phyloP scores from a whole-genome alignment of 495 filamentous ascomycete species.

The Aspergillus bridgeri region DNA sequence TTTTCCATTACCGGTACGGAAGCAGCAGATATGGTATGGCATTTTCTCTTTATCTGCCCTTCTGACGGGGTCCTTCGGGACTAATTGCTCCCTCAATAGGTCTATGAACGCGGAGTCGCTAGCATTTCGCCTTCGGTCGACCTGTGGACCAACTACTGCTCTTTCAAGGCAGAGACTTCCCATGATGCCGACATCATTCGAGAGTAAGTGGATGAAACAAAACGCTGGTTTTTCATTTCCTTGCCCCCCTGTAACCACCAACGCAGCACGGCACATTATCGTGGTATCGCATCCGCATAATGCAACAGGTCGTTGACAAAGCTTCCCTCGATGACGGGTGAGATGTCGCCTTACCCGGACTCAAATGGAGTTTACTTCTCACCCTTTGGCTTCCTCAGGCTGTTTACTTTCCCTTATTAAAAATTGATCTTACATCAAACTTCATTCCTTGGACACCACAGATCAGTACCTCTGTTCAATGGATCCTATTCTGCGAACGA shows the following conservation, averaged over 20 bases:
- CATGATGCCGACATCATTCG: constrained; percentile 92
- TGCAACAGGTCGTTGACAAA: constrained; percentile 27
- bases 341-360: constrained; percentile 47
- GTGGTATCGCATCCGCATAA: constrained; percentile 31
- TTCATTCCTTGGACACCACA: constrained; percentile 30
- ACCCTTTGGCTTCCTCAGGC: constrained; percentile 54
- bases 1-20: constrained; percentile 96
- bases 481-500: constrained; percentile 33
- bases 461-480: constrained; percentile 29
- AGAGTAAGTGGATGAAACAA: constrained; percentile 85
- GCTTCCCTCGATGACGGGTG: constrained; percentile 49
- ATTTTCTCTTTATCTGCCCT: not conserved
- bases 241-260: constrained; percentile 35
- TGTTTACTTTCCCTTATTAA: constrained; percentile 39
- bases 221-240: constrained; percentile 62
- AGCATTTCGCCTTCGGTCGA: constrained; percentile 92
- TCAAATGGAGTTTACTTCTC: constrained; percentile 50
- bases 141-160: constrained; percentile 94
- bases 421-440: constrained; percentile 23
- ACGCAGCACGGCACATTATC: constrained; percentile 37
- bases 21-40: constrained; percentile 88
- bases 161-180: constrained; percentile 94
- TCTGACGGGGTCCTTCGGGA: not conserved
- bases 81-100: constrained; percentile 41
- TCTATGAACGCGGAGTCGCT: constrained; percentile 93